phyloP scores from a whole-genome alignment of 2,329 filamentous ascomycete genomes.

The Cordyceps cicadae region DNA sequence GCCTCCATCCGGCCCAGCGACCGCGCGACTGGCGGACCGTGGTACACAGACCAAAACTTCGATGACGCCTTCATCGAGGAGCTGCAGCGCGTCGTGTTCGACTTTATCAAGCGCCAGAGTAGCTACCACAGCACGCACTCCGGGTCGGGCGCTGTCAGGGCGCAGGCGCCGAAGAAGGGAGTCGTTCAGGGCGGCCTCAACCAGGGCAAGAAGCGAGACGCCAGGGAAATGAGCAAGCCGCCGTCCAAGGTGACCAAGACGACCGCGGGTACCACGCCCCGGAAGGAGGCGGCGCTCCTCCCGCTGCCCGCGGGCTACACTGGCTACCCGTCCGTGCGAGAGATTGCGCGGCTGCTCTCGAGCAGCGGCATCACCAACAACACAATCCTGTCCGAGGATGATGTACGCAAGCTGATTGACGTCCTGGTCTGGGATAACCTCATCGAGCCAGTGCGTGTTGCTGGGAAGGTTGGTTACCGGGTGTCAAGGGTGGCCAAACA shows the following conservation, averaged over 20 bases:
- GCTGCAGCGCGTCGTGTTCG: slow-evolving; percentile 64
- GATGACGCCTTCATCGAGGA: slow-evolving; percentile 82
- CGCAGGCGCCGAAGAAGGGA: slow-evolving; percentile 48
- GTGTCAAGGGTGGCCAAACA: slow-evolving; percentile 42
- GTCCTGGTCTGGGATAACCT: slow-evolving; percentile 84
- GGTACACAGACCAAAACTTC: slow-evolving; percentile 86
- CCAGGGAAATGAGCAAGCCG: slow-evolving; percentile 29
- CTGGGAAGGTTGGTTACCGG: slow-evolving; percentile 43
- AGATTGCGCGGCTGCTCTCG: slow-evolving; percentile 69
- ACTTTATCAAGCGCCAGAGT: slow-evolving; percentile 62
- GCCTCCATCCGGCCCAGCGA: slow-evolving; percentile 76
- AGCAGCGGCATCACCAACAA: slow-evolving; percentile 62
- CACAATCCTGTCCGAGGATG: slow-evolving; percentile 59
- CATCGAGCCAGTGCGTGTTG: slow-evolving; percentile 56
- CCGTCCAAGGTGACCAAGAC: slow-evolving; percentile 22
- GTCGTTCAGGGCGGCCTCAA: slow-evolving; percentile 40
- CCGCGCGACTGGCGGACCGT: slow-evolving; percentile 84
- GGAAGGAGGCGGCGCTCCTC: slow-evolving; percentile 34
- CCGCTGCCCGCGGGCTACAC: slow-evolving; percentile 59
- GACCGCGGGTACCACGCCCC: slow-evolving; percentile 15
- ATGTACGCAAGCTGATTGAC: slow-evolving; percentile 79
- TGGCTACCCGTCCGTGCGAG: slow-evolving; percentile 70
- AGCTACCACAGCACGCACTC: slow-evolving; percentile 49
- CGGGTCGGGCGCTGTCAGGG: slow-evolving; percentile 25
- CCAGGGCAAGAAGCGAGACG: slow-evolving; percentile 44